Percentiles rank a stretch among this genome's conserved stretches.
Conservation (phyloP, 805 yeast genomes). For the Saturnispora ahearnii region DNA sequence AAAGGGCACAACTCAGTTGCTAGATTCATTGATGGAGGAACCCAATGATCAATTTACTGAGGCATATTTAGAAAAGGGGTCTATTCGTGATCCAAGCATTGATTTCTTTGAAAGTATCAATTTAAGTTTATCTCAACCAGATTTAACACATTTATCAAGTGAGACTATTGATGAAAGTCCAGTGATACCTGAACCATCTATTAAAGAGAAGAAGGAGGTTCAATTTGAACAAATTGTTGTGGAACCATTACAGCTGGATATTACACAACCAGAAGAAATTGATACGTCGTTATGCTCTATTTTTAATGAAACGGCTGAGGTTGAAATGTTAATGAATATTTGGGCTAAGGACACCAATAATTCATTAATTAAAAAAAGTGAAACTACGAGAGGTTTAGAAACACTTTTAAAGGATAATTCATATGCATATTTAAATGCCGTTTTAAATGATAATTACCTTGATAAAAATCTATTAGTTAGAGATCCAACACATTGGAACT, state of each 20-base stretch:
- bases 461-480: not conserved
- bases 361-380: not conserved
- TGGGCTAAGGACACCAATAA: not conserved
- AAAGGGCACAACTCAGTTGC: not conserved
- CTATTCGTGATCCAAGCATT: not conserved
- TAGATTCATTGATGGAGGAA: not conserved
- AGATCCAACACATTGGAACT: conserved; percentile 8
- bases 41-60: not conserved
- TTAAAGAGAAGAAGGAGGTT: not conserved
- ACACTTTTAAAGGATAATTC: conserved; percentile 21
- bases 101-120: conserved; percentile 6
- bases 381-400: not conserved
- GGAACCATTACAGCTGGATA: not conserved
- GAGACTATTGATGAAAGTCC: conserved; percentile 1
- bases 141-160: not conserved
- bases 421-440: conserved; percentile 35
- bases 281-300: conserved; percentile 24
- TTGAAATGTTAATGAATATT: conserved; percentile 5
- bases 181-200: not conserved
- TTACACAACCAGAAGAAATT: not conserved
- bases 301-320: conserved; percentile 12
- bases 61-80: not conserved
- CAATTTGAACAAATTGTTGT: not conserved
- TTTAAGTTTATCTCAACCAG: not conserved
- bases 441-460: conserved; percentile 21